phyloP scores from a whole-genome alignment of 108 stramenopile genomes.

The Fragilariopsis cylindrus region DNA sequence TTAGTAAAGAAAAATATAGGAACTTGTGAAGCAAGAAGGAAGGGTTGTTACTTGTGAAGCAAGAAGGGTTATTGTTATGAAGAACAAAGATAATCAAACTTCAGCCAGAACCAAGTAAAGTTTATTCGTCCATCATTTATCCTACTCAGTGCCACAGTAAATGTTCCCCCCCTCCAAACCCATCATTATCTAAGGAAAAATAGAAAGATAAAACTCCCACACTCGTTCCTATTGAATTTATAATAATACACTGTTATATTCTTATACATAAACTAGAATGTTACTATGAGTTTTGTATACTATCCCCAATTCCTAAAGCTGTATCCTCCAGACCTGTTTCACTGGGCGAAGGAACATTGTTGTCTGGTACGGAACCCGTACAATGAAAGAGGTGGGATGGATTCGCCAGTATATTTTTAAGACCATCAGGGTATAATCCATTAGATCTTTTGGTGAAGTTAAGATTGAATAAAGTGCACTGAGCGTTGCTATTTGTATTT shows the following conservation, averaged over 20 bases:
- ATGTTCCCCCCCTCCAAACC: no score
- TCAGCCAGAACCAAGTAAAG: no score
- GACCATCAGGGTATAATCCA: background rate
- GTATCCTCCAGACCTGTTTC: background rate
- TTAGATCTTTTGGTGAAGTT: background rate
- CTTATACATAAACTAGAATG: background rate
- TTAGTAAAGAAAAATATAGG: no score
- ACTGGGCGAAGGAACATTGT: conserved; percentile 1
- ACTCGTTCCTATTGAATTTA: background rate
- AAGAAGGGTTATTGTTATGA: no score
- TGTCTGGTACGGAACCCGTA: background rate
- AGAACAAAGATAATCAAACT: no score
- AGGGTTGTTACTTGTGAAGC: no score
- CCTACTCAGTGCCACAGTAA: no score
- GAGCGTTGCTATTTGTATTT: no score
- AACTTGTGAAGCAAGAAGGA: no score
- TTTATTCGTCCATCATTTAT: no score
- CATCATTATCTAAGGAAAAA: no score
- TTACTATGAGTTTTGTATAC: background rate
- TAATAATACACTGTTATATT: background rate
- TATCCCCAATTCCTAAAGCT: background rate
- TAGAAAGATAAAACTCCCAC: background rate
- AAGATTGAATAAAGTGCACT: no score
- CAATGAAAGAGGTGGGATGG: conserved; percentile 9
- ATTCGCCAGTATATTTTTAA: conserved; percentile 1